Conservation (phyloP, 1,284 basidiomycete genomes). For the Fomitopsis palustris region DNA sequence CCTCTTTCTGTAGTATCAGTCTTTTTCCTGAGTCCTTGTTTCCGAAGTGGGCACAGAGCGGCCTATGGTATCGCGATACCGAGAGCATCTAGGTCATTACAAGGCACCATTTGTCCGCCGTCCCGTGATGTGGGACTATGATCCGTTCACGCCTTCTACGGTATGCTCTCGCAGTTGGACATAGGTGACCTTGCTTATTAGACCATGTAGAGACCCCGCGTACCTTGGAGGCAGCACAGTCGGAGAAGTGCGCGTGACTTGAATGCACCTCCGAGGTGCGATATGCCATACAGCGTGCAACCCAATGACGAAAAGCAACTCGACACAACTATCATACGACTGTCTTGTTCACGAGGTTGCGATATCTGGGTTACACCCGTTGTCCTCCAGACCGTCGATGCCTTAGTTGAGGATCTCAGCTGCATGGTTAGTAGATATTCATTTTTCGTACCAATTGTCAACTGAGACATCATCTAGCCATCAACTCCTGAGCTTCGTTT, state of each 20-base stretch:
- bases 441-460: background rate
- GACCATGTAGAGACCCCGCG: background rate
- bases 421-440: conserved; percentile 16
- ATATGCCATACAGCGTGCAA: background rate
- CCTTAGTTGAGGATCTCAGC: conserved; percentile 16
- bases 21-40: background rate
- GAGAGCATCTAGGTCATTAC: conserved; percentile 30
- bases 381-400: conserved; percentile 15
- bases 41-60: conserved; percentile 7
- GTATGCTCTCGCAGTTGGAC: conserved; percentile 12
- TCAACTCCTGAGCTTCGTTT: conserved; percentile 27
- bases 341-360: conserved; percentile 15
- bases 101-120: conserved; percentile 16
- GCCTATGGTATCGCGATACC: conserved; percentile 20
- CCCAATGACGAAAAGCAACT: background rate
- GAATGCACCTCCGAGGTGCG: background rate
- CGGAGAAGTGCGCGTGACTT: background rate
- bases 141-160: conserved; percentile 34
- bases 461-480: conserved; percentile 12
- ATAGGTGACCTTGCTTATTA: background rate
- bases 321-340: conserved; percentile 16
- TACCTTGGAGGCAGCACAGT: background rate
- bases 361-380: conserved; percentile 22
- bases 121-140: conserved; percentile 33
- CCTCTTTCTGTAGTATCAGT: background rate